phyloP scores from a whole-genome alignment of 495 filamentous ascomycete species.

The Aspergillus diversus region DNA sequence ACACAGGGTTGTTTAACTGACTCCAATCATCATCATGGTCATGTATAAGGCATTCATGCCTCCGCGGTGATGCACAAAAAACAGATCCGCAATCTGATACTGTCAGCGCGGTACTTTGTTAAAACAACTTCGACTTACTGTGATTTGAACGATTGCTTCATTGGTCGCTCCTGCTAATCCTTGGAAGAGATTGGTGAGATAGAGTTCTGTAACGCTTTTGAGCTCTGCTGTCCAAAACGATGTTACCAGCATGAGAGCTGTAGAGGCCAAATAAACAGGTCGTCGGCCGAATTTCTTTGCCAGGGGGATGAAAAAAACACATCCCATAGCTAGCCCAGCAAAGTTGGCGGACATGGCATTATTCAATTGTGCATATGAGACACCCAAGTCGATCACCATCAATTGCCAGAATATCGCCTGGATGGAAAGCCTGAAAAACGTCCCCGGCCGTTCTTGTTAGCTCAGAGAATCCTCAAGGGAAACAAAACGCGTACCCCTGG shows the following conservation, averaged over 20 bases:
- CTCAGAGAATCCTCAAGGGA: neutral
- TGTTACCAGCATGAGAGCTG: slow-evolving; percentile 34
- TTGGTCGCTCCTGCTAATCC: slow-evolving; percentile 41
- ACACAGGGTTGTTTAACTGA: slow-evolving; percentile 19
- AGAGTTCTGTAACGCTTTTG: slow-evolving; percentile 31
- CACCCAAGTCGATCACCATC: slow-evolving; percentile 37
- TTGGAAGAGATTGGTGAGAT: slow-evolving; percentile 35
- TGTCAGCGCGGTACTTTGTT: slow-evolving; percentile 3
- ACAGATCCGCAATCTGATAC: slow-evolving; percentile 42
- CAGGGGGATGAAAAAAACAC: slow-evolving; percentile 39
- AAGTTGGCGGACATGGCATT: slow-evolving; percentile 37
- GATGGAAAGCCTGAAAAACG: slow-evolving; percentile 30
- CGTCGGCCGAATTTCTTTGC: slow-evolving; percentile 40
- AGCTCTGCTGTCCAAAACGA: slow-evolving; percentile 35
- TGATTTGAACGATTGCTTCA: slow-evolving; percentile 41
- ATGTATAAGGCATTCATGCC: slow-evolving; percentile 43
- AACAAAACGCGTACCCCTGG: neutral
- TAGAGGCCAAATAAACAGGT: slow-evolving; percentile 39
- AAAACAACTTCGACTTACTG: slow-evolving; percentile 21
- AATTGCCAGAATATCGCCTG: slow-evolving; percentile 42
- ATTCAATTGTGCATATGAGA: slow-evolving; percentile 34
- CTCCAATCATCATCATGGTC: slow-evolving; percentile 41
- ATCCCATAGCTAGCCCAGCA: slow-evolving; percentile 37
- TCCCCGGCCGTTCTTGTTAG: neutral
- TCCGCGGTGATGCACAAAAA: slow-evolving; percentile 43